phyloP scores from a whole-genome alignment of 495 filamentous ascomycete species.

The Venustampulla echinocandica region DNA sequence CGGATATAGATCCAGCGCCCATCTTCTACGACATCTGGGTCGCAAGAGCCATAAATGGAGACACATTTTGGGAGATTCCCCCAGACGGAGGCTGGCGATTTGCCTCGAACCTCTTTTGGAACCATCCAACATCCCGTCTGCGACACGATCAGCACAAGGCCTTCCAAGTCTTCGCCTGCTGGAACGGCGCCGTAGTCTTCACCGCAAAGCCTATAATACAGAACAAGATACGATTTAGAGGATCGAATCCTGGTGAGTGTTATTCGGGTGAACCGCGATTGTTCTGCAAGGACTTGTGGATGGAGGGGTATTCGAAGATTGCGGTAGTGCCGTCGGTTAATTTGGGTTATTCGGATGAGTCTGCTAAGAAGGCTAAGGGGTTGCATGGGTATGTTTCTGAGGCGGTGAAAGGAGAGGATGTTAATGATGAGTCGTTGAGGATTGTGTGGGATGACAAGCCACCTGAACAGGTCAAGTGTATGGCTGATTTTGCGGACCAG shows the following conservation, averaged over 20 bases:
- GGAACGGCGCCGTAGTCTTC: constrained; percentile 38
- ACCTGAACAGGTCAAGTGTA: constrained; percentile 25
- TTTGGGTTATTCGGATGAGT: constrained; percentile 34
- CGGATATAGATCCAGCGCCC: constrained; percentile 27
- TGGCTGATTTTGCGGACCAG: constrained; percentile 13
- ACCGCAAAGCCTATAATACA: constrained; percentile 28
- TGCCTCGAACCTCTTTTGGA: constrained; percentile 39
- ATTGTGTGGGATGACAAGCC: constrained; percentile 25
- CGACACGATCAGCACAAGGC: constrained; percentile 27
- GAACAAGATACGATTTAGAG: constrained; percentile 30
- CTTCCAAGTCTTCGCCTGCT: constrained; percentile 48
- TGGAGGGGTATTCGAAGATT: constrained; percentile 35
- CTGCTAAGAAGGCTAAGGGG: constrained; percentile 30
- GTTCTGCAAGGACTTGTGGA: constrained; percentile 44
- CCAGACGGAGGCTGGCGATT: constrained; percentile 33
- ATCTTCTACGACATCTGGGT: constrained; percentile 47
- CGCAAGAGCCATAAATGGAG: constrained; percentile 38
- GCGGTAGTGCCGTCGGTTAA: constrained; percentile 42
- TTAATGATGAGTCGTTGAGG: constrained; percentile 7
- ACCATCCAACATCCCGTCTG: constrained; percentile 24
- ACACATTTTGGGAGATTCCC: constrained; percentile 42
- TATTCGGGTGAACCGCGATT: constrained; percentile 37
- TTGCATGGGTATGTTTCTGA: constrained; percentile 33
- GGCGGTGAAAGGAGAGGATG: constrained; percentile 20
- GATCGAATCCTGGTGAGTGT: constrained; percentile 31